A percentile compares a stretch with the other conserved stretches of the same genome.
These are phyloP conservation scores for Paraleonurus japonicus DNA, from an alignment of 257 asterid genomes.

Conservation along the genomic window DNA sequence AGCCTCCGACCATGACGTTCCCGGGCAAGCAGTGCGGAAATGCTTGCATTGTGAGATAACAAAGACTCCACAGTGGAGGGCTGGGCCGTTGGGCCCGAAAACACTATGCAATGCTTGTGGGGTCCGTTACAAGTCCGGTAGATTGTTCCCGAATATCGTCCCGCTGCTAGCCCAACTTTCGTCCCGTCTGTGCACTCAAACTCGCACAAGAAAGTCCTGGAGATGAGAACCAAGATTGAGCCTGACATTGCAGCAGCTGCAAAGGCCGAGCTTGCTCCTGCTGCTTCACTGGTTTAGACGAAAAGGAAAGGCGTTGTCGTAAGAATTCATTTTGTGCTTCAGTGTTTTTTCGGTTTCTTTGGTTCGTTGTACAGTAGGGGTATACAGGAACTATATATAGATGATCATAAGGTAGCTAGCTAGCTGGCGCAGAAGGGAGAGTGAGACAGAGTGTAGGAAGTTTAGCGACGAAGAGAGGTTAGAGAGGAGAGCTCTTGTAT, in stretches of 20 bases:
- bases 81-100: constrained; percentile 68
- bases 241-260: not conserved
- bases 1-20: constrained; percentile 22
- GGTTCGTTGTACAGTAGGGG: constrained; percentile 44
- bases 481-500: constrained; percentile 15
- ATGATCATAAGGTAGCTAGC: constrained; percentile 27
- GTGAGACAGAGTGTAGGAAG: constrained; percentile 29
- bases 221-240: constrained; percentile 46
- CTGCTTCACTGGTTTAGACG: not conserved
- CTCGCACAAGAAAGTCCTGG: constrained; percentile 61
- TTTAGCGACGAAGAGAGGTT: constrained; percentile 22
- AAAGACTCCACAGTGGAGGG: constrained; percentile 67
- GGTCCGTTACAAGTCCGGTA: constrained; percentile 57
- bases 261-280: not conserved
- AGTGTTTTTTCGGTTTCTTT: constrained; percentile 31
- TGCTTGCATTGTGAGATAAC: constrained; percentile 60
- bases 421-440: constrained; percentile 4
- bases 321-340: not conserved
- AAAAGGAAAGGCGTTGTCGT: not conserved
- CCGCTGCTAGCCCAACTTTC: constrained; percentile 63
- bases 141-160: constrained; percentile 63
- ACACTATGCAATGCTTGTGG: constrained; percentile 70
- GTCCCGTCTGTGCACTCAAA: constrained; percentile 57
- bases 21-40: constrained; percentile 40
- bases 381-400: constrained; percentile 23